Evolutionary conservation across 345 rosid species (phyloP).

Genomic region (Gossypioides kirkii): DNA sequence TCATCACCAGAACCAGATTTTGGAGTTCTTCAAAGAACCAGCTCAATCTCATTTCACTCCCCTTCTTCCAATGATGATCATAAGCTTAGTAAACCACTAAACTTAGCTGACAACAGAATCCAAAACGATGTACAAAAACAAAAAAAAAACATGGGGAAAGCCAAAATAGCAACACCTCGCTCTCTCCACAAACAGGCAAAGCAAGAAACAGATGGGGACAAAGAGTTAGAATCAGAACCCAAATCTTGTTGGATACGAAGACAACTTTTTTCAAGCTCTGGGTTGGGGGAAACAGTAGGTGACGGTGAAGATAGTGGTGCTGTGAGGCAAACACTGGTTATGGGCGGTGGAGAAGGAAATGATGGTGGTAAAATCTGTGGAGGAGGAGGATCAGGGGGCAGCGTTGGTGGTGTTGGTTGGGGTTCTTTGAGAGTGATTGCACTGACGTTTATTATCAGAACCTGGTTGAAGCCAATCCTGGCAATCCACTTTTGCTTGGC

Average conservation of each 20-base stretch:
- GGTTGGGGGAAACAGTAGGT: slow-evolving; percentile 16
- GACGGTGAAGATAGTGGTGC: slow-evolving; percentile 17
- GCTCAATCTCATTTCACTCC: slow-evolving; percentile 34
- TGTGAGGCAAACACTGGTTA: slow-evolving; percentile 11
- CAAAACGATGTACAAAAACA: slow-evolving; percentile 17
- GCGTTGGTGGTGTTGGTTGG: slow-evolving; percentile 25
- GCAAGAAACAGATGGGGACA: slow-evolving; percentile 37
- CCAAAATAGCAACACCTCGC: background rate
- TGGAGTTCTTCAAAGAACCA: slow-evolving; percentile 23
- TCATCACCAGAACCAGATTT: slow-evolving; percentile 34
- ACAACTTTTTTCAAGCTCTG: slow-evolving; percentile 18
- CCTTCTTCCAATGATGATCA: slow-evolving; percentile 23
- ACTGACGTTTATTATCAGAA: slow-evolving; percentile 62
- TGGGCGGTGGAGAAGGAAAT: slow-evolving; percentile 36
- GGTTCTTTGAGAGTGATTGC: slow-evolving; percentile 35
- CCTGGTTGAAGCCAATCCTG: slow-evolving; percentile 87
- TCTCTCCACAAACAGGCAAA: slow-evolving; percentile 24
- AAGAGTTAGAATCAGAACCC: background rate
- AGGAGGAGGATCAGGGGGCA: slow-evolving; percentile 40
- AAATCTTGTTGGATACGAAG: background rate
- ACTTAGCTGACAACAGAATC: slow-evolving; percentile 47
- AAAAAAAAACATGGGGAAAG: slow-evolving; percentile 5
- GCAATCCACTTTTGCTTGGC: slow-evolving; percentile 64
- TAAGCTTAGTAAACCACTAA: slow-evolving; percentile 27
- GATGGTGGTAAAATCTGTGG: slow-evolving; percentile 46